Conservation (phyloP, 345 rosid species). For the Eucalyptus marginata region DNA sequence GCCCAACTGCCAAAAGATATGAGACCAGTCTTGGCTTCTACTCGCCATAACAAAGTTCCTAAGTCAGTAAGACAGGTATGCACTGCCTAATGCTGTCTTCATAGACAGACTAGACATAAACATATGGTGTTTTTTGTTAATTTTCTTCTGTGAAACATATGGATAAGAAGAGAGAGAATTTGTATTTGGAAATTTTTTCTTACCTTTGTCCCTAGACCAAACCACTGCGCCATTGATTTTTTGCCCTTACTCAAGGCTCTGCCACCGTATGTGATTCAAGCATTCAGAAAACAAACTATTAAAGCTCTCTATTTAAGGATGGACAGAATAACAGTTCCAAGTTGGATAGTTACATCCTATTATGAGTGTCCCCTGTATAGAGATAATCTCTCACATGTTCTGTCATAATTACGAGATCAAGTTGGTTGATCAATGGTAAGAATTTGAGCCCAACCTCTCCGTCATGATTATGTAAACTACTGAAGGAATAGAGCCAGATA, state of each 20-base stretch:
- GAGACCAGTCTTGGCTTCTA: constrained; percentile 64
- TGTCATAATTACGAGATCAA: background rate
- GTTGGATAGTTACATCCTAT: background rate
- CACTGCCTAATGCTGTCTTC: background rate
- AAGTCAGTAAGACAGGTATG: constrained; percentile 83
- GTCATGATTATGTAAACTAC: background rate
- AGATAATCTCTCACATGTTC: background rate
- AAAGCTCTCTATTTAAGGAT: background rate
- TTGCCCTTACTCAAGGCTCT: background rate
- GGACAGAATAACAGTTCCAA: background rate
- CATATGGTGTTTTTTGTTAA: background rate
- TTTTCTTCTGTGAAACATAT: background rate
- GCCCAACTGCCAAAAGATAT: constrained; percentile 82
- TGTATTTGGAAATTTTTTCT: background rate
- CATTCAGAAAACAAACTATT: background rate
- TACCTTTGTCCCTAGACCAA: background rate
- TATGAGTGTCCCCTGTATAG: background rate
- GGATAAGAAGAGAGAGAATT: background rate
- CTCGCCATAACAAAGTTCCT: constrained; percentile 79
- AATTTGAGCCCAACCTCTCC: background rate
- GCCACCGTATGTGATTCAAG: background rate
- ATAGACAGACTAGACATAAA: background rate
- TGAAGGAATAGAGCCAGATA: background rate
- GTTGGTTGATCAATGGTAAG: background rate
- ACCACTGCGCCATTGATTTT: background rate